phyloP scores from a whole-genome alignment of 2,329 filamentous ascomycete species.

The Sordariomycetes sp. region DNA sequence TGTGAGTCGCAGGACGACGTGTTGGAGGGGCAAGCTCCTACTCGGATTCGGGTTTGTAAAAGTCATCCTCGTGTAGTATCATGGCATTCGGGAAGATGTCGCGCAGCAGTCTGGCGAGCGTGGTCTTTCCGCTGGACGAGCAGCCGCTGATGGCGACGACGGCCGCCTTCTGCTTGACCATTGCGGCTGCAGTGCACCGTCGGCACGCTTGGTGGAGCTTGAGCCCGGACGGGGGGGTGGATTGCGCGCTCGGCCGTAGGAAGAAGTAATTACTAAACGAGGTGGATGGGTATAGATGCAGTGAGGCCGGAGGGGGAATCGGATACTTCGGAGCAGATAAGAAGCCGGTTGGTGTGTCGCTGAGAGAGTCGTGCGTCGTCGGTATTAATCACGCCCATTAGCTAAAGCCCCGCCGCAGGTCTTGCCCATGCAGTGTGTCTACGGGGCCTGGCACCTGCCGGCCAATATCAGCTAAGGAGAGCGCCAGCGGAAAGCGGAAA shows the following conservation, averaged over 20 bases:
- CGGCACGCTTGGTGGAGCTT: background rate
- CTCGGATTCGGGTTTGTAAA: slow-evolving; percentile 74
- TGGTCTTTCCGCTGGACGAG: slow-evolving; percentile 92
- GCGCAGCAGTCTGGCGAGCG: slow-evolving; percentile 73
- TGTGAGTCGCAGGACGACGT: background rate
- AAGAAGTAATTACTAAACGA: background rate
- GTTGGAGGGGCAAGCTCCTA: slow-evolving; percentile 23
- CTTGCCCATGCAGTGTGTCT: background rate
- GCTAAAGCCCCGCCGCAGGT: background rate
- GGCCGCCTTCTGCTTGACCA: slow-evolving; percentile 36
- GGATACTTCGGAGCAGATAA: background rate
- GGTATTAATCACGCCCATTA: background rate
- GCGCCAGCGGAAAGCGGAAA: background rate
- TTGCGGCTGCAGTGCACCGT: slow-evolving; percentile 8
- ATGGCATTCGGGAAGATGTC: slow-evolving; percentile 70
- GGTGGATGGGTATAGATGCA: background rate
- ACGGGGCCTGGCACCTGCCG: background rate
- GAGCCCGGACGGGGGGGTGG: background rate
- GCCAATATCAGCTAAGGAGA: background rate
- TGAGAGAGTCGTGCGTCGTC: background rate
- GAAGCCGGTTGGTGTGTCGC: background rate
- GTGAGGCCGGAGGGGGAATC: background rate
- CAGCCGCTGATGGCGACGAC: slow-evolving; percentile 79
- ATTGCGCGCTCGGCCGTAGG: background rate
- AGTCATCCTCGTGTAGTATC: slow-evolving; percentile 93